Evolutionary conservation across 768 basidiomycete genomes (phyloP), one percentile per base, ranked within the genome.

Genomic region (Russula abietina): DNA sequence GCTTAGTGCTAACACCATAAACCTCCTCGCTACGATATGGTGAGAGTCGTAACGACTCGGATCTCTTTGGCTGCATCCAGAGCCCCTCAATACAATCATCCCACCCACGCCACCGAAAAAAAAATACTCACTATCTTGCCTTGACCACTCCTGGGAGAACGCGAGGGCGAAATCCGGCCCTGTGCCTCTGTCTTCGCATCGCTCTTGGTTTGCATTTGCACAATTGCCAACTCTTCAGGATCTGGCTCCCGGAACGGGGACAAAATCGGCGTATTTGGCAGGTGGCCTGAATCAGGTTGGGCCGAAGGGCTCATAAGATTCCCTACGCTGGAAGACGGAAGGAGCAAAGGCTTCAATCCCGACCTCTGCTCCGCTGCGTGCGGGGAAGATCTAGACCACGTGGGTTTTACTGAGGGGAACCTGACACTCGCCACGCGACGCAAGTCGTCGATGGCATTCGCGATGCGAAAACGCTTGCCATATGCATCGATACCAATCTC

Each of bases 401-500:
- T 65, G n/a, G 71, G 72, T 38, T 80, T 72, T 1, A 61, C 65
- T 16, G 70, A 65, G 69, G 53, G 70, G 62, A 81, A 79, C 54
- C 79, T 70, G 55, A 89, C 75, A 0, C 85, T 84, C 0, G 86
- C 83, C 0, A 88, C 86, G 4, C 85, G 83, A 28, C 87, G 85
- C 5, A 98, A 83, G 61, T 99, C 94, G 3, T 82, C 76, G 68
- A 99, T 97, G 30, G 92, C 93, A 67, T 96, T 93, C 30, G 89
- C 87, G 61, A 99, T 93, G 56, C 92, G 86, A 74, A 92, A 81
- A 17, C 97, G 91, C 72, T 96, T 97, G 14, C 97, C 97, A 68
- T 96, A 97, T 3, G 93, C 93, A 69, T 81, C 78, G 67, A 99
- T 92, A 30, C 94, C 96, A 57, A 99, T 87, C 75, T 98, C 95